Evolutionary conservation across 2,329 filamentous ascomycete genomes (phyloP), one percentile per base, ranked within the genome.

Genomic region (Fusarium torreyae): DNA sequence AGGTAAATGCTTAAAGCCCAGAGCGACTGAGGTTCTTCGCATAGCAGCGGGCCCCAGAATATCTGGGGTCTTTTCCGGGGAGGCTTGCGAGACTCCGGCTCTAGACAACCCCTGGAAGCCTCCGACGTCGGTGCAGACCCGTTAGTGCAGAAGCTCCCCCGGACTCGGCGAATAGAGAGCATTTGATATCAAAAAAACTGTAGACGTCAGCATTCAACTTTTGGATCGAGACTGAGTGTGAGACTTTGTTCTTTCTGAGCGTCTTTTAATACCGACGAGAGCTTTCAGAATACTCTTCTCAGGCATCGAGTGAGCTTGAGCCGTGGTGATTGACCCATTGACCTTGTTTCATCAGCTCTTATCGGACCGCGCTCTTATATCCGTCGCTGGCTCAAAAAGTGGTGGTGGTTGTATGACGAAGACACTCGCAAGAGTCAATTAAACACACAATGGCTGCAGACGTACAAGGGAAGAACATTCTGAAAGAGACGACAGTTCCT

Each of bases 401-500:
- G 33, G 52, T 31, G 18, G 50, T 45, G 39, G 49, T 26, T 44
- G 24, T 20, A 58, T 64, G 52, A 59, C 42, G 33, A 58, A 44
- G 50, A 54, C 52, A 68, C 55, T 61, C 44, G 11, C 28, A 36
- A 31, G 48, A 46, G 40, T 54, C 58, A 20, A 46, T 18, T 14
- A 55, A n/a, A 48, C 31, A 40, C 43, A 49, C 31, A 56, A 75
- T 75, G 73, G 73, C 70, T 13, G 57, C 71, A n/a, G 71, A 70
- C 15, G 61, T 74, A 31, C 63, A 54, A 57, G 54, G 56, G 46
- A 59, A 69, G 31, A 18, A 22, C 7, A 36, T 43, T 45, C 7
- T 56, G 22, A 50, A 63, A 26, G 57, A 49, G 36, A 9, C 52
- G 24, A 33, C 44, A 7, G 8, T 39, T 36, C 33, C 43, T 5